A percentile compares a stretch with the other conserved stretches of the same genome.
These are phyloP conservation scores for Fraxinus greggii DNA, from an alignment of 305 asterid species.

Conservation along the genomic window DNA sequence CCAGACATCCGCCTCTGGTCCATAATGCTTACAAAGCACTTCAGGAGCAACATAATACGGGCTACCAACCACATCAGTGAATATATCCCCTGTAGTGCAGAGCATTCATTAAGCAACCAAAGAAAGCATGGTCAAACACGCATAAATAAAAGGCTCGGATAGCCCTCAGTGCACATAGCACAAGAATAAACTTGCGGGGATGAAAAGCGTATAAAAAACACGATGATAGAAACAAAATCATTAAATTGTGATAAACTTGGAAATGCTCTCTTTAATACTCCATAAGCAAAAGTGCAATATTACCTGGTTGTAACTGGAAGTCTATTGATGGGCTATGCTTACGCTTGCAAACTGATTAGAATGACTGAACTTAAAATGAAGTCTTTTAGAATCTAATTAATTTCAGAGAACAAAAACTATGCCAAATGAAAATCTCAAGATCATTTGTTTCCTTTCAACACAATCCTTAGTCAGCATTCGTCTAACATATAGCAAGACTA, in stretches of 20 bases:
- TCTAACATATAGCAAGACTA: not conserved
- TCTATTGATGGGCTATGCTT: not conserved
- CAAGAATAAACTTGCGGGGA: not conserved
- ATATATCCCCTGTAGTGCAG: slow-evolving; percentile 42
- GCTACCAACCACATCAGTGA: slow-evolving; percentile 66
- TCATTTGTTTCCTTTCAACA: not conserved
- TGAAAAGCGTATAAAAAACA: not conserved
- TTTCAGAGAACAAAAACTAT: not conserved
- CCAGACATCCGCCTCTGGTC: slow-evolving; percentile 70
- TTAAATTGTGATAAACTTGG: not conserved
- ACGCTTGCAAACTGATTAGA: not conserved
- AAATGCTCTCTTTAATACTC: not conserved
- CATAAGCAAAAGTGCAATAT: not conserved
- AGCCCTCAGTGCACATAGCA: not conserved
- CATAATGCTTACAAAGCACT: slow-evolving; percentile 54
- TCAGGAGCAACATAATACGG: slow-evolving; percentile 80
- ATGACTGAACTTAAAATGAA: not conserved
- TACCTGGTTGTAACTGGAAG: not conserved
- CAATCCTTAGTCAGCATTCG: not conserved
- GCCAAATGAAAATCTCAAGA: not conserved
- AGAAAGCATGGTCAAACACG: not conserved
- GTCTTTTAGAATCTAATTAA: not conserved
- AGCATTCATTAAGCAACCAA: not conserved
- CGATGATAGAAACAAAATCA: not conserved
- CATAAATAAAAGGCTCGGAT: not conserved